Evolutionary conservation across 164 flowering plant species (phyloP), one percentile per base, ranked within the genome.

Genomic region (Piper betle): DNA sequence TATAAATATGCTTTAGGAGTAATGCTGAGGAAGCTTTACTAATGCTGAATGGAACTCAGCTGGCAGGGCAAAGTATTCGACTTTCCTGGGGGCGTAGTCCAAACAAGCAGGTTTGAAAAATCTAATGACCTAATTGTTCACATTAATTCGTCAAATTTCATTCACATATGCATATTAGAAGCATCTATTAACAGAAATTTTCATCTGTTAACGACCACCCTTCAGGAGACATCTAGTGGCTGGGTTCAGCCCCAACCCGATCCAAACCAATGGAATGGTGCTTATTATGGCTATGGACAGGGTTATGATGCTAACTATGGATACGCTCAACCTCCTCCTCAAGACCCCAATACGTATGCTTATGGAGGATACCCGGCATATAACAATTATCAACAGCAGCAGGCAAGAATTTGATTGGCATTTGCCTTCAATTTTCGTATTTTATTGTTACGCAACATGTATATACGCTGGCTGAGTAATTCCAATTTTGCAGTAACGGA

Each of bases 71-170:
- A 63, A 81, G 59, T 55, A 71, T 88, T 62, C 69, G 96, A 4
- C 88, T 88, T 64, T 84, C 96, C 9, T 88, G 96, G 96, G 96
- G 96, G 1, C 90, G 90, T 20, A 83, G 79, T 56, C 85, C 92
- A 52, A 84, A 78, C 81, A 86, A 80, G 71, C 96, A 84, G 85
- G 92, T 80, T 37, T 16, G 18, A 61, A 5, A 25, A 52, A 4
- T 38, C 33, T 4, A 19, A 41, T 62, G 57, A 58, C 19, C 39
- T 25, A 25, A 25, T 25, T 25, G 33, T 25, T 25, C 33, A 2
- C 33, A 17, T 37, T 37, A 38, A 13, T 37, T 5, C 37, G 33
- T 43, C 15, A 18, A 15, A 52, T 18, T n/a, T 18, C 18, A 54
- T 18, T 12, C 2, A 6, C 2, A 9, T 25, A 1, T 25, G 1